phyloP scores from a whole-genome alignment of 2,329 filamentous ascomycete species.

The Aspergillus fructus region DNA sequence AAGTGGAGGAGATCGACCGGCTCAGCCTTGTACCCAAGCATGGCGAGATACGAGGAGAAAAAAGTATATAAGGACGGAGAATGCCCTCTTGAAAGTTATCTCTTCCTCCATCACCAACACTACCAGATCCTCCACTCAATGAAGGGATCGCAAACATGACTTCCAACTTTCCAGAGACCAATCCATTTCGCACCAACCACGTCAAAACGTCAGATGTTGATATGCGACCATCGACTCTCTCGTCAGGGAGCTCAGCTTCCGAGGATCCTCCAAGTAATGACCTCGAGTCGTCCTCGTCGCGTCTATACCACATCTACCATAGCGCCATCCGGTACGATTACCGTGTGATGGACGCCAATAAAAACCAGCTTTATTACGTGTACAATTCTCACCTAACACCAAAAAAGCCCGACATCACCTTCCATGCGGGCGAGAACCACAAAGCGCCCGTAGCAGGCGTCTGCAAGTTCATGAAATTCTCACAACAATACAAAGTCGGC shows the following conservation, averaged over 20 bases:
- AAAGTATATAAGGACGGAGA: conserved; percentile 5
- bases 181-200: not conserved
- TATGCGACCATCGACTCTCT: not conserved
- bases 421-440: conserved; percentile 29
- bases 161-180: not conserved
- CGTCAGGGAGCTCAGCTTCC: not conserved
- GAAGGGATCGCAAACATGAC: not conserved
- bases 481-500: conserved; percentile 32
- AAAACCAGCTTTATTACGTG: conserved; percentile 25
- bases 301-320: conserved; percentile 26
- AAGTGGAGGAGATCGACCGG: not conserved
- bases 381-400: conserved; percentile 29
- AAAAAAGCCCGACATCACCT: conserved; percentile 34
- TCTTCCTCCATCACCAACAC: not conserved
- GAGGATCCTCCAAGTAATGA: not conserved
- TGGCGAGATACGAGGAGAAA: not conserved
- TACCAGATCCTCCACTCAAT: not conserved
- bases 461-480: conserved; percentile 35
- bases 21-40: not conserved
- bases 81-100: too few relatives aligned
- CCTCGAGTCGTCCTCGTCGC: conserved; percentile 1
- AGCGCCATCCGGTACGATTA: conserved; percentile 24
- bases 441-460: conserved; percentile 28
- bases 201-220: not conserved
- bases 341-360: conserved; percentile 19